phyloP scores from a whole-genome alignment of 1,284 basidiomycete species.

The Leccinum huronense region DNA sequence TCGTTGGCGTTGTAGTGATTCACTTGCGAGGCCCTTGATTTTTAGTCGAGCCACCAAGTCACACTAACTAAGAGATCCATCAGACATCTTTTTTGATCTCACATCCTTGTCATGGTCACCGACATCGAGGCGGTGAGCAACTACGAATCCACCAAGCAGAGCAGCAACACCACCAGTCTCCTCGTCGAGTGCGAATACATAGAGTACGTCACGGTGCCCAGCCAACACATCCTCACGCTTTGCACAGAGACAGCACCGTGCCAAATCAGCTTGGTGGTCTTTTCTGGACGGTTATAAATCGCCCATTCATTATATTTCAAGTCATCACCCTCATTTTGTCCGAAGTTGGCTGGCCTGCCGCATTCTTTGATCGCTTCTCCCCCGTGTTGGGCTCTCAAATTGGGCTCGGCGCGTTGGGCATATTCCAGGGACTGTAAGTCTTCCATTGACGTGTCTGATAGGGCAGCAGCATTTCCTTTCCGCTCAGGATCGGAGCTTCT shows the following conservation, averaged over 20 bases:
- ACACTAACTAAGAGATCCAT: too few relatives aligned
- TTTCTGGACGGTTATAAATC: slow-evolving; percentile 86
- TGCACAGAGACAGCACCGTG: slow-evolving; percentile 67
- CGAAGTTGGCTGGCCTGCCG: slow-evolving; percentile 73
- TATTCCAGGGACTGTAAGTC: slow-evolving; percentile 77
- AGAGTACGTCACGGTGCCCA: slow-evolving; percentile 45
- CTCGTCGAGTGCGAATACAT: slow-evolving; percentile 73
- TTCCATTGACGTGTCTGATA: slow-evolving; percentile 6
- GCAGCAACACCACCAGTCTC: slow-evolving; percentile 31
- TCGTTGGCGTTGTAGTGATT: too few relatives aligned
- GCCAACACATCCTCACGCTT: slow-evolving; percentile 9
- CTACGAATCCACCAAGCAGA: slow-evolving; percentile 48
- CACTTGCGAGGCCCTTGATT: too few relatives aligned
- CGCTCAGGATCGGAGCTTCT: slow-evolving; percentile 66
- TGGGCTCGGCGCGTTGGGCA: slow-evolving; percentile 80
- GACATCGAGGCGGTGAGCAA: slow-evolving; percentile 77
- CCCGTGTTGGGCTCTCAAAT: slow-evolving; percentile 80
- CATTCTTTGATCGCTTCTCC: slow-evolving; percentile 79
- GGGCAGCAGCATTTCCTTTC: slow-evolving; percentile 14
- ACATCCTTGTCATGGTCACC: slow-evolving; percentile 72
- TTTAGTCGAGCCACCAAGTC: too few relatives aligned
- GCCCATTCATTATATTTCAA: slow-evolving; percentile 81
- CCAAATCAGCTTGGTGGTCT: slow-evolving; percentile 87
- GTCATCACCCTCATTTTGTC: slow-evolving; percentile 76
- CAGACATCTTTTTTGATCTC: too few relatives aligned